Evolutionary conservation across 2,329 filamentous ascomycete genomes (phyloP), one percentile per base, ranked within the genome.

Genomic region (Fusarium sp.): DNA sequence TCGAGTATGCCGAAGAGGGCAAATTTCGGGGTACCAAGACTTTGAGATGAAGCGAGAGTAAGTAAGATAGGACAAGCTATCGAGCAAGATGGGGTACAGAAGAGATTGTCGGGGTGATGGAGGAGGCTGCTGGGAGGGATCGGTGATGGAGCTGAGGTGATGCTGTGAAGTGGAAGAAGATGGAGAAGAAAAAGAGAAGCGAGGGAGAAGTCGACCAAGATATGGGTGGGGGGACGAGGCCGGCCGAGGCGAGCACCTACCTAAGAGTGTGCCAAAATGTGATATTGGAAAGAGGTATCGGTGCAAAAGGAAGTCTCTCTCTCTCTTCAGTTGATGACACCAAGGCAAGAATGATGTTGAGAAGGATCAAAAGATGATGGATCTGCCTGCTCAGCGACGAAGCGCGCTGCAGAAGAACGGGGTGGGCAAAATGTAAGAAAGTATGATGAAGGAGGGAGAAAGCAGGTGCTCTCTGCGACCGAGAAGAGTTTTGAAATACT

Each of bases 21-120:
- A 83, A 83, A 85, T 83, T 84, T 82, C 84, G 84, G 67, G 63
- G 82, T 86, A 86, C 87, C 87, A 88, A 86, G 85, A 83, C 82
- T 82, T 81, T 84, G 84, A 83, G 81, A 85, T 86, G 85, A 88
- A 90, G 87, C 85, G 87, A 89, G 85, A 84, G 84, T 87, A 86
- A 87, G 85, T 87, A 87, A 87, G 85, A 89, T 88, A 86, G 87
- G 86, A 85, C 86, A 83, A 88, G 87, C 86, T 89, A 89, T 86
- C 85, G 83, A 88, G 87, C 88, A 89, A 90, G 85, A 87, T 87
- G 85, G 82, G 82, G 80, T 77, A 78, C 75, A 76, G 79, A 80
- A 80, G 79, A 81, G 79, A 80, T 80, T 69, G 71, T 77, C 71
- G 63, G 71, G 77, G 70, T 76, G 78, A 80, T 81, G 80, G 81